Evolutionary conservation across 441 rosid genomes (phyloP).

Genomic region (Euphorbia celastroides): DNA sequence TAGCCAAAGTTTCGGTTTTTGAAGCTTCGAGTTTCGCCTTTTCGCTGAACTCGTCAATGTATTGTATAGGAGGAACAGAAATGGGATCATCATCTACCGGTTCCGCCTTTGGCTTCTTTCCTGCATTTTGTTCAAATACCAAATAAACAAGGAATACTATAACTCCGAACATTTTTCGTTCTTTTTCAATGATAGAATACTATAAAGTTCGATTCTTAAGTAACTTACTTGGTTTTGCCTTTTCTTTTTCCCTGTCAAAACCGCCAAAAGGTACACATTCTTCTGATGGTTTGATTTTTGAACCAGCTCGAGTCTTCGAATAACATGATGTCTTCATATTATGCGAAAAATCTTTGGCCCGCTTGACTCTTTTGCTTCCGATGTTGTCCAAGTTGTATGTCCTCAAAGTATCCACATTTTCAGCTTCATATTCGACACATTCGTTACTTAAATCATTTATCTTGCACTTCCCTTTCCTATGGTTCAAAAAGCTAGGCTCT

Average conservation of each 20-base stretch:
- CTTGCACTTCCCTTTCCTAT: constrained; percentile 15
- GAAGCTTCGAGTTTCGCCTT: not conserved
- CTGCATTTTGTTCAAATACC: constrained; percentile 2
- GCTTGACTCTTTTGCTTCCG: not conserved
- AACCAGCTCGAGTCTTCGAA: not conserved
- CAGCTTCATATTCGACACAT: not conserved
- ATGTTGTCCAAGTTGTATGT: not conserved
- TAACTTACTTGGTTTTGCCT: constrained; percentile 3
- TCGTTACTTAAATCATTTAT: not conserved
- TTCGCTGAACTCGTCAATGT: not conserved
- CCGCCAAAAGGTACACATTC: not conserved
- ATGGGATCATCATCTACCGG: not conserved
- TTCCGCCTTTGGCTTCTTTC: not conserved
- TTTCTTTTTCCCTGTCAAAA: not conserved
- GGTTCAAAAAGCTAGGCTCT: not conserved
- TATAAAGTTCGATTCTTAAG: not conserved
- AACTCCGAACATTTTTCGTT: not conserved
- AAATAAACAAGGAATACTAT: not conserved
- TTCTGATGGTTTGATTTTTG: not conserved
- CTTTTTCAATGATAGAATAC: no score
- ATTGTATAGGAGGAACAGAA: not conserved
- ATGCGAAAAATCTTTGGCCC: not conserved
- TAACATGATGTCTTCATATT: not conserved
- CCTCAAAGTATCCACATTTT: not conserved
- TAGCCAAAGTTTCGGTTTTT: not conserved